phyloP scores from a whole-genome alignment of 1,284 basidiomycete genomes.

The Cutaneotrichosporon dermatis region DNA sequence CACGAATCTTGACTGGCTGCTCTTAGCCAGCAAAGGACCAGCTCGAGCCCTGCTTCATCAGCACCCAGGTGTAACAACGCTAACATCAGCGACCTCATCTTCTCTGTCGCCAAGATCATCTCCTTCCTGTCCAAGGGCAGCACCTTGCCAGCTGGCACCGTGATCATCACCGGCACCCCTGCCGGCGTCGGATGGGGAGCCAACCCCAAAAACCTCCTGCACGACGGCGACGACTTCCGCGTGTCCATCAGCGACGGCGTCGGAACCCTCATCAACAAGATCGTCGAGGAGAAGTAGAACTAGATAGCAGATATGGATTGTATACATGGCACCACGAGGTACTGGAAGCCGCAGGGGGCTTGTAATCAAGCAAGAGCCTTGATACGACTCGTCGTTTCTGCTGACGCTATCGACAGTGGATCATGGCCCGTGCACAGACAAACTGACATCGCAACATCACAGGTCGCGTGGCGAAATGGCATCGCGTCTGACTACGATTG shows the following conservation, averaged over 20 bases:
- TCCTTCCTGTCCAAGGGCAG: slow-evolving; percentile 78
- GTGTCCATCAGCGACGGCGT: slow-evolving; percentile 48
- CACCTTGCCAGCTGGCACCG: slow-evolving; percentile 72
- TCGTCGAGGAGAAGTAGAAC: slow-evolving; percentile 43
- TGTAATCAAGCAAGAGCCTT: too few relatives aligned
- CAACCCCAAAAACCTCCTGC: slow-evolving; percentile 36
- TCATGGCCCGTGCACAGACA: too few relatives aligned
- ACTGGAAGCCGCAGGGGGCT: too few relatives aligned
- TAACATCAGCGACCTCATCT: slow-evolving; percentile 47
- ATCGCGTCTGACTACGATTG: slow-evolving; percentile 13
- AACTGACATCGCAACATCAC: neutral
- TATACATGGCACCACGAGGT: neutral
- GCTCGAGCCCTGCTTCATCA: too few relatives aligned
- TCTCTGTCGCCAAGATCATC: slow-evolving; percentile 48
- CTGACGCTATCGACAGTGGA: neutral
- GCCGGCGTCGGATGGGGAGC: slow-evolving; percentile 46
- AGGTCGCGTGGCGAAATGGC: slow-evolving; percentile 12
- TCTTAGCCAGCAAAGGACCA: too few relatives aligned
- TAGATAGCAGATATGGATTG: neutral
- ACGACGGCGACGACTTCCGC: slow-evolving; percentile 48
- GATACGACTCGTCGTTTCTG: too few relatives aligned
- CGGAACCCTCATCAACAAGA: slow-evolving; percentile 50
- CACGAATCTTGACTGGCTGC: too few relatives aligned
- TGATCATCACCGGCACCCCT: slow-evolving; percentile 64
- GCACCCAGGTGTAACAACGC: too few relatives aligned